phyloP scores from a whole-genome alignment of 805 yeast species.

The Yamadazyma sp. region DNA sequence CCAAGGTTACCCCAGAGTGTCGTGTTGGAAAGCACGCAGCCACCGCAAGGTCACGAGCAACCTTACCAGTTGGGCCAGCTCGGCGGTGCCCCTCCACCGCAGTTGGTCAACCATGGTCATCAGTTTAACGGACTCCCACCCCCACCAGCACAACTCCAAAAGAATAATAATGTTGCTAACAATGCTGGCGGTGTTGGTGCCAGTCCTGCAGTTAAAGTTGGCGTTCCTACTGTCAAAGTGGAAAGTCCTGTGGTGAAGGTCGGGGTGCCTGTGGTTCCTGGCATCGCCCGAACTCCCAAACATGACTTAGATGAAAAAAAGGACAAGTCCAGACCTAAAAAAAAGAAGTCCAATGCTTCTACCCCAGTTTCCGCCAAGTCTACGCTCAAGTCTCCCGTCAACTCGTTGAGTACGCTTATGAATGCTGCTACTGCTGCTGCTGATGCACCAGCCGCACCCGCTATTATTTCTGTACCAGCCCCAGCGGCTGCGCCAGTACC shows the following conservation, averaged over 20 bases:
- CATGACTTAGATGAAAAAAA: constrained; percentile 41
- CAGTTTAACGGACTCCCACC: constrained; percentile 5
- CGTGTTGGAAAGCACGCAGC: constrained; percentile 50
- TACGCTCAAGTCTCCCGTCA: constrained; percentile 12
- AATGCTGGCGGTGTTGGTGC: too few species aligned
- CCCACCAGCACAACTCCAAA: constrained; percentile 7
- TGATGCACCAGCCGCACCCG: neutral
- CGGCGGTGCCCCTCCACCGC: constrained; percentile 7
- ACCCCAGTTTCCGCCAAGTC: constrained; percentile 18
- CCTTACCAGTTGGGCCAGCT: constrained; percentile 10
- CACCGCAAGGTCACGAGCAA: constrained; percentile 22
- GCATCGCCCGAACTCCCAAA: constrained; percentile 20
- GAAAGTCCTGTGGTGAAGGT: constrained; percentile 7
- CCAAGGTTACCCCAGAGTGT: constrained; percentile 62
- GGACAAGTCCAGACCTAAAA: constrained; percentile 23
- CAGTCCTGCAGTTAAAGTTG: constrained; percentile 9
- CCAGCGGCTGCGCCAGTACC: constrained; percentile 2
- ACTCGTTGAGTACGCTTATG: constrained; percentile 28
- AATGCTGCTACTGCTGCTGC: constrained; percentile 24
- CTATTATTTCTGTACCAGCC: constrained; percentile 1
- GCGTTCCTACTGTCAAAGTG: constrained; percentile 5
- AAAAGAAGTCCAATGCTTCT: constrained; percentile 23
- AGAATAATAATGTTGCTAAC: too few species aligned
- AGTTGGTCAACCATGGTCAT: constrained; percentile 4
- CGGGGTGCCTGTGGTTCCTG: constrained; percentile 7